phyloP scores from a whole-genome alignment of 2,329 filamentous ascomycete genomes.

The Thermomyces lanuginosus region DNA sequence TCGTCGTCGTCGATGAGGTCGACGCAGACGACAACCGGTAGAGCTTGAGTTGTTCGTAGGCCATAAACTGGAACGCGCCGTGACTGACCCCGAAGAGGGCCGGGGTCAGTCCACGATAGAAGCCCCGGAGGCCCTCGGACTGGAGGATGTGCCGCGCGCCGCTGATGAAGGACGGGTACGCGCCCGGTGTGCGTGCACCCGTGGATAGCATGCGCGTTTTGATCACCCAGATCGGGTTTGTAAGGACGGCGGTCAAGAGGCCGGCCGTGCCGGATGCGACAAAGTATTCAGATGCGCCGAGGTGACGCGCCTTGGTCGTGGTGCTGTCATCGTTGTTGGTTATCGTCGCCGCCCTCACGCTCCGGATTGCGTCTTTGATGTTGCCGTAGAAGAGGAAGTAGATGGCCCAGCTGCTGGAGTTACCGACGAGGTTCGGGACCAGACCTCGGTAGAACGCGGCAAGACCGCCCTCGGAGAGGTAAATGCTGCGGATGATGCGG shows the following conservation, averaged over 20 bases:
- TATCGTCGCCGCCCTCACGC: slow-evolving; percentile 24
- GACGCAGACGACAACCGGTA: slow-evolving; percentile 39
- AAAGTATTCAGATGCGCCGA: slow-evolving; percentile 61
- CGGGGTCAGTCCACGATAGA: slow-evolving; percentile 75
- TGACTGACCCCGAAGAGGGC: slow-evolving; percentile 77
- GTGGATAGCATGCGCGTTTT: slow-evolving; percentile 94
- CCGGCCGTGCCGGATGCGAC: slow-evolving; percentile 52
- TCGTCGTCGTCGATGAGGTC: slow-evolving; percentile 14
- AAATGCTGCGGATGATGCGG: slow-evolving; percentile 36
- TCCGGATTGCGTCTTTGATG: slow-evolving; percentile 39
- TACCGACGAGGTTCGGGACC: slow-evolving; percentile 78
- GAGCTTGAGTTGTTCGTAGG: slow-evolving; percentile 63
- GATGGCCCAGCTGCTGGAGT: slow-evolving; percentile 74
- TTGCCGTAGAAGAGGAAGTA: slow-evolving; percentile 69
- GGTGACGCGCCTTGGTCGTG: slow-evolving; percentile 13
- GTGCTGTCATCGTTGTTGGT: neutral
- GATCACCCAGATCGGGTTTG: slow-evolving; percentile 95
- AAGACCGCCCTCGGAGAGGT: slow-evolving; percentile 39
- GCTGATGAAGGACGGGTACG: slow-evolving; percentile 61
- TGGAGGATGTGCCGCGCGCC: slow-evolving; percentile 52
- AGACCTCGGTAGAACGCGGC: slow-evolving; percentile 74
- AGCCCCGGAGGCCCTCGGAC: slow-evolving; percentile 59
- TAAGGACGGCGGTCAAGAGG: slow-evolving; percentile 60
- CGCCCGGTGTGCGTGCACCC: slow-evolving; percentile 54
- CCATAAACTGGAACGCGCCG: slow-evolving; percentile 87